Percentiles rank a stretch among this genome's conserved stretches.
phyloP scores from a whole-genome alignment of 225 moss, liverwort and hornwort genomes.

The Thuidium tamariscinum region DNA sequence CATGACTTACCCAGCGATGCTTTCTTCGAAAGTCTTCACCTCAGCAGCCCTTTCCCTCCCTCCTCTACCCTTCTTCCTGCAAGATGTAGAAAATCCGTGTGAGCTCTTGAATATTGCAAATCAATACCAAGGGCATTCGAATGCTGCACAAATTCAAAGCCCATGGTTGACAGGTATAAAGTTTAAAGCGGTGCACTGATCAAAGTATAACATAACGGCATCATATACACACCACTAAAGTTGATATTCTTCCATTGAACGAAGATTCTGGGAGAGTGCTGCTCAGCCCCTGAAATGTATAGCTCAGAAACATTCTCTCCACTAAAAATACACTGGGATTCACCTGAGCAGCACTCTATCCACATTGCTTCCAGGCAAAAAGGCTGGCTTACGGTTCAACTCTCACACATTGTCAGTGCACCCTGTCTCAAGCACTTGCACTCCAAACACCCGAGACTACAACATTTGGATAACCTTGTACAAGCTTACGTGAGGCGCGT shows the following conservation, averaged over 20 bases:
- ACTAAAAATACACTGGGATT: neutral
- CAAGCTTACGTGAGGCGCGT: constrained; percentile 67
- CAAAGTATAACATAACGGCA: neutral
- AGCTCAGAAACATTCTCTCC: neutral
- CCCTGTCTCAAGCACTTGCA: neutral
- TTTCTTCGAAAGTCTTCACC: constrained; percentile 50
- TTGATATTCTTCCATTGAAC: neutral
- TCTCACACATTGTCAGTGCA: neutral
- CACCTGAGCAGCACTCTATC: neutral
- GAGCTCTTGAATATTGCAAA: neutral
- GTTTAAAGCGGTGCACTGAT: neutral
- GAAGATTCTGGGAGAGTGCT: neutral
- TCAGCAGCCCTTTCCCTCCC: constrained; percentile 53
- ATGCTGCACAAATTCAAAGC: neutral
- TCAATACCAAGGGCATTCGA: neutral
- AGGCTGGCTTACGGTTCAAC: neutral
- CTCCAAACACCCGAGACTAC: neutral
- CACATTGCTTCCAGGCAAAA: neutral
- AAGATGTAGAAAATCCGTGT: neutral
- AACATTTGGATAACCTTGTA: neutral
- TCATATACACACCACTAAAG: neutral
- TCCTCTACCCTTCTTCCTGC: constrained; percentile 55
- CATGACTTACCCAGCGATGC: constrained; percentile 38
- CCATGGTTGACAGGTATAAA: neutral
- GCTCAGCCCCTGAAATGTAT: neutral